A percentile compares a stretch with the other conserved stretches of the same genome.
phyloP scores from a whole-genome alignment of 208 protist genomes.

The Porcisia hertigi region DNA sequence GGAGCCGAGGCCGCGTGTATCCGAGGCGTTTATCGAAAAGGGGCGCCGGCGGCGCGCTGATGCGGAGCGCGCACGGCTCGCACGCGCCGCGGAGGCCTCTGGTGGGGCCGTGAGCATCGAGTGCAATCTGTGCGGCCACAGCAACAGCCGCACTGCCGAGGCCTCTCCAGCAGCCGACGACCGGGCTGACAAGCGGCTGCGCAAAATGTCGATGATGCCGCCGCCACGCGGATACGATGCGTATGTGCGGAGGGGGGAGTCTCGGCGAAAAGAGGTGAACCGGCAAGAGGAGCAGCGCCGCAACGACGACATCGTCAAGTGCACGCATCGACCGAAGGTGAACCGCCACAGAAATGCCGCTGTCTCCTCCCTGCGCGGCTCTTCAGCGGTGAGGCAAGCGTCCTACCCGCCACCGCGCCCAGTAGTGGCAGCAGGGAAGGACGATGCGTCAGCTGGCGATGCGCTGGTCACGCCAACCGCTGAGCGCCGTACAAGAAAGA shows the following conservation, averaged over 20 bases:
- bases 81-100: conserved; percentile 10
- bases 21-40: conserved; percentile 39
- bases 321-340: conserved; percentile 19
- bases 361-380: background rate
- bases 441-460: background rate
- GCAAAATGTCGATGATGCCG: conserved; percentile 23
- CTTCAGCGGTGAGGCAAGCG: background rate
- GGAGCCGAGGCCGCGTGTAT: conserved; percentile 16
- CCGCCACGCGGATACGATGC: conserved; percentile 21
- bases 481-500: conserved; percentile 17
- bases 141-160: background rate
- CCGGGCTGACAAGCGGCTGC: background rate
- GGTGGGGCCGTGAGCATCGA: background rate
- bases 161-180: background rate
- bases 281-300: conserved; percentile 17
- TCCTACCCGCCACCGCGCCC: background rate
- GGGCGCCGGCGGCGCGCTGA: conserved; percentile 37
- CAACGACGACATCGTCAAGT: conserved; percentile 18
- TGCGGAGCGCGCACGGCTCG: conserved; percentile 20
- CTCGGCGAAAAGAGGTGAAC: conserved; percentile 12
- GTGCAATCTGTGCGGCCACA: background rate
- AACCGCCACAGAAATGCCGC: conserved; percentile 5
- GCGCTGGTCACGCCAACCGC: conserved; percentile 1
- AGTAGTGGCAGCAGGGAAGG: background rate
- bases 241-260: conserved; percentile 25